Percentiles rank a stretch among this genome's conserved stretches.
phyloP scores from a whole-genome alignment of 2,329 filamentous ascomycete species.

The Aspergillaceae sp. region DNA sequence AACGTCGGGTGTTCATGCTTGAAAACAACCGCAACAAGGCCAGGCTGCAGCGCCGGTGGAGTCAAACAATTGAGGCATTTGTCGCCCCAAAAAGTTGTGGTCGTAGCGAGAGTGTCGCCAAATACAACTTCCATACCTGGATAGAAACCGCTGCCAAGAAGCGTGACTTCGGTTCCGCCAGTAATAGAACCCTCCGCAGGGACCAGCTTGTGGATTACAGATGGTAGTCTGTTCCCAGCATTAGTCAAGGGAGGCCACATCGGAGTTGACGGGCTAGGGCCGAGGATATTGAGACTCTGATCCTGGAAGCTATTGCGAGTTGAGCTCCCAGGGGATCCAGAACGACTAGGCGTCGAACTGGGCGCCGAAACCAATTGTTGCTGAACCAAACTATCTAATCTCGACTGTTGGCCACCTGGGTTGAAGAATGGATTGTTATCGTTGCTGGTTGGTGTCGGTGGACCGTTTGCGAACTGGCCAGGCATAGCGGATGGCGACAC shows the following conservation, averaged over 20 bases:
- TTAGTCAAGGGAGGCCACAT: slow-evolving; percentile 47
- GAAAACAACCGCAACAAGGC: slow-evolving; percentile 63
- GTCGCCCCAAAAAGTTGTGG: slow-evolving; percentile 72
- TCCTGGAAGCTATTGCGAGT: slow-evolving; percentile 37
- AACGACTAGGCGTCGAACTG: slow-evolving; percentile 63
- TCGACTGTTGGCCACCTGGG: slow-evolving; percentile 51
- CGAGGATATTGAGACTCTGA: slow-evolving; percentile 21
- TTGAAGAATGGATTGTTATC: slow-evolving; percentile 53
- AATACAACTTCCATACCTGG: slow-evolving; percentile 79
- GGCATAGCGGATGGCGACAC: slow-evolving; percentile 35
- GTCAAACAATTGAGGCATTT: slow-evolving; percentile 71
- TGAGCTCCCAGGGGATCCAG: slow-evolving; percentile 57
- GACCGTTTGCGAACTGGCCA: slow-evolving; percentile 49
- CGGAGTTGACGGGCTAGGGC: slow-evolving; percentile 41
- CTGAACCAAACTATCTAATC: slow-evolving; percentile 56
- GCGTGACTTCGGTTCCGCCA: slow-evolving; percentile 79
- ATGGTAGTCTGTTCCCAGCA: slow-evolving; percentile 45
- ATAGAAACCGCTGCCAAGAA: slow-evolving; percentile 72
- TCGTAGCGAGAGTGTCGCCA: slow-evolving; percentile 59
- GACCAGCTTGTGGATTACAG: slow-evolving; percentile 72
- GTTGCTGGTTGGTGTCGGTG: slow-evolving; percentile 58
- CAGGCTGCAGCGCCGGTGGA: slow-evolving; percentile 60
- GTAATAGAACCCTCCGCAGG: slow-evolving; percentile 72
- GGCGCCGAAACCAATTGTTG: slow-evolving; percentile 63
- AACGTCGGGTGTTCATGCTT: slow-evolving; percentile 47